phyloP scores from a whole-genome alignment of 495 filamentous ascomycete genomes.

The Collariella sp. region DNA sequence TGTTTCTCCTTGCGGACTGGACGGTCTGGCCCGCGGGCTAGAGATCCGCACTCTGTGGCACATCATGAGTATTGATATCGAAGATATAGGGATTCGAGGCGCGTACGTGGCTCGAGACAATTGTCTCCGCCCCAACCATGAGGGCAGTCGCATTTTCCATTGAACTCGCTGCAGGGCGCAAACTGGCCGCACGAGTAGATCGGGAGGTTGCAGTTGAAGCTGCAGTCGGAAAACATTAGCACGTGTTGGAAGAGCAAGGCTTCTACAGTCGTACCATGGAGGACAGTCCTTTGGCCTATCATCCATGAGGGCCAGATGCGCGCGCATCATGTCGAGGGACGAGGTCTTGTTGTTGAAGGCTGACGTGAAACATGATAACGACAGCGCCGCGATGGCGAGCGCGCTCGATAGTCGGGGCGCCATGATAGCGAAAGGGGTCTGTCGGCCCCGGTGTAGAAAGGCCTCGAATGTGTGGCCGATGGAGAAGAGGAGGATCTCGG shows the following conservation, averaged over 20 bases:
- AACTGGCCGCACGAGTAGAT: constrained; percentile 86
- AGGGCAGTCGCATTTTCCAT: constrained; percentile 85
- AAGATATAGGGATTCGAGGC: neutral
- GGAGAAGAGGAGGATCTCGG: neutral
- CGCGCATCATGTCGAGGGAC: constrained; percentile 42
- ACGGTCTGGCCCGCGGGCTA: constrained; percentile 68
- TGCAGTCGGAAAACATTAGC: constrained; percentile 23
- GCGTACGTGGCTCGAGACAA: constrained; percentile 66
- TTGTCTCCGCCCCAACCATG: constrained; percentile 89
- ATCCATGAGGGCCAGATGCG: constrained; percentile 42
- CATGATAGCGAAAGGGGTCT: constrained; percentile 26
- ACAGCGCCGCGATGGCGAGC: constrained; percentile 30
- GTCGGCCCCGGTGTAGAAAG: constrained; percentile 22
- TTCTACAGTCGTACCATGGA: constrained; percentile 45
- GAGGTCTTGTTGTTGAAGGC: constrained; percentile 41
- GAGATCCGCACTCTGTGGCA: constrained; percentile 67
- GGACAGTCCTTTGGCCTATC: constrained; percentile 53
- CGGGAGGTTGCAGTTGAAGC: constrained; percentile 96
- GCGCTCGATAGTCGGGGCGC: constrained; percentile 26
- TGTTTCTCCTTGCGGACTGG: constrained; percentile 54
- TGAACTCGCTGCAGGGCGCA: constrained; percentile 72
- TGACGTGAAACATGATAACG: constrained; percentile 34
- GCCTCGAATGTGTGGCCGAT: constrained; percentile 20
- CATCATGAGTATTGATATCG: constrained; percentile 6
- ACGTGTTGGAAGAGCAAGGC: neutral